Conservation (phyloP, 2,329 filamentous ascomycete genomes). For the Pyricularia pennisetigena region DNA sequence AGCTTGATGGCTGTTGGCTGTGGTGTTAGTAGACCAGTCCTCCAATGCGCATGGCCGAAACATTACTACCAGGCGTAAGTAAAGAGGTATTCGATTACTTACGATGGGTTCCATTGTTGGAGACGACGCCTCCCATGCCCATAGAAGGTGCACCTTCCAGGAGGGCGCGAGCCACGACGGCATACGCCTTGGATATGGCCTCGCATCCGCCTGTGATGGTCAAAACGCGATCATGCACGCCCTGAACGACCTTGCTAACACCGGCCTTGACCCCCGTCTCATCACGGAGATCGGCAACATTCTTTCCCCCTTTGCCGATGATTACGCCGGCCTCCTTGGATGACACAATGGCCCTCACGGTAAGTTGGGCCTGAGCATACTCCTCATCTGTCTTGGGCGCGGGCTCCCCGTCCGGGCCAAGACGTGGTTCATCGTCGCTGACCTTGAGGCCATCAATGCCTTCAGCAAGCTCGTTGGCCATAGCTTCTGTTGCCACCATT, state of each 20-base stretch:
- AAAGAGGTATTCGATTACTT: slow-evolving; percentile 34
- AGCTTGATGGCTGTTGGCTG: slow-evolving; percentile 72
- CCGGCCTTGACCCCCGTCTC: slow-evolving; percentile 97
- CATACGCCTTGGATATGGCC: slow-evolving; percentile 83
- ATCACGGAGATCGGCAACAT: slow-evolving; percentile 91
- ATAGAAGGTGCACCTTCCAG: slow-evolving; percentile 89
- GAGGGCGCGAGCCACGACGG: slow-evolving; percentile 82
- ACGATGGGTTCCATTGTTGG: slow-evolving; percentile 91
- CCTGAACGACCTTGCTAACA: slow-evolving; percentile 96
- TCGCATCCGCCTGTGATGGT: slow-evolving; percentile 89
- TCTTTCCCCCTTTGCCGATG: slow-evolving; percentile 97
- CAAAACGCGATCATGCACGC: slow-evolving; percentile 92
- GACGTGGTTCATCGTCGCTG: slow-evolving; percentile 47
- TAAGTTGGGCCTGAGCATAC: slow-evolving; percentile 86
- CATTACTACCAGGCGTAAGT: too few species aligned
- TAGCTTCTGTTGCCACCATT: slow-evolving; percentile 49
- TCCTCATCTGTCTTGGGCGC: slow-evolving; percentile 92
- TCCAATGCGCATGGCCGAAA: neutral
- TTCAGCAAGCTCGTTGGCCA: slow-evolving; percentile 52
- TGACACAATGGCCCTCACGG: slow-evolving; percentile 92
- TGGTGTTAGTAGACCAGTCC: neutral
- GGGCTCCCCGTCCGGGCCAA: slow-evolving; percentile 66
- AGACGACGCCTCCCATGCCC: slow-evolving; percentile 88
- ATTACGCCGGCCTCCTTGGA: slow-evolving; percentile 99
- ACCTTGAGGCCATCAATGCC: slow-evolving; percentile 57